Base-by-base conservation (phyloP, 768 basidiomycete species). In the Tephrocybe sp. region DNA sequence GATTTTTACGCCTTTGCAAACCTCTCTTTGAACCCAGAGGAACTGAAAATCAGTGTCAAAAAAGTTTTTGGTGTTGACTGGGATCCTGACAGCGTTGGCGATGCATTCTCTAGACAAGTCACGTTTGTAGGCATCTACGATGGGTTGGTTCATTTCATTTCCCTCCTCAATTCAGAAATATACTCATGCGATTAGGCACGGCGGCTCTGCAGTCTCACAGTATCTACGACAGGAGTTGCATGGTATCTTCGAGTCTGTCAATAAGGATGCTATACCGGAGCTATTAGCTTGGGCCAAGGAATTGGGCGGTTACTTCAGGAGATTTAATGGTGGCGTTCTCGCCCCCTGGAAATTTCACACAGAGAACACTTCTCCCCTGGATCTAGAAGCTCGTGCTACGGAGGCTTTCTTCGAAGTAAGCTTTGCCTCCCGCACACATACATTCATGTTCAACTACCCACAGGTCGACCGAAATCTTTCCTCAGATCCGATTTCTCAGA, bases 91-190 rank as follows among this genome's bases (percentile, higher is more conserved):
- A 59, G 57, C 22, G 70, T 80, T 8, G 75, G 73, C 1, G 73
- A 83, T 27, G 69, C 75, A 5, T 69, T 91, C 18, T 76, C 88
- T 1, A 70, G 80, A 23, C 91, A 97, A 65, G 88, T 84, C 6
- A 76, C 91, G 4, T 93, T 90, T 57, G 81, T 92, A 30, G 94
- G 93, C 24, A 85, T 97, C 49, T 97, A 93, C 64, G 94, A 97
- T 50, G 94, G 94, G 90, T 90, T 58, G 49, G 77, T 64, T n/a
- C 37, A n/a, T 24, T 42, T 7, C 40, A 49, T 23, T 38, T 13
- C 42, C 34, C 31, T 19, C 18, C n/a, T 23, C 11, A 19, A 11
- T 45, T 21, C 33, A 18, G 30, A 23, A n/a, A 15, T 8, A 19
- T 51, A 40, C 59, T 51, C 50, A 54, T 40, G 33, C 37, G 13